Evolutionary conservation across 805 yeast species (phyloP), one percentile per base, ranked within the genome.

Genomic region (Starmerella vitae): DNA sequence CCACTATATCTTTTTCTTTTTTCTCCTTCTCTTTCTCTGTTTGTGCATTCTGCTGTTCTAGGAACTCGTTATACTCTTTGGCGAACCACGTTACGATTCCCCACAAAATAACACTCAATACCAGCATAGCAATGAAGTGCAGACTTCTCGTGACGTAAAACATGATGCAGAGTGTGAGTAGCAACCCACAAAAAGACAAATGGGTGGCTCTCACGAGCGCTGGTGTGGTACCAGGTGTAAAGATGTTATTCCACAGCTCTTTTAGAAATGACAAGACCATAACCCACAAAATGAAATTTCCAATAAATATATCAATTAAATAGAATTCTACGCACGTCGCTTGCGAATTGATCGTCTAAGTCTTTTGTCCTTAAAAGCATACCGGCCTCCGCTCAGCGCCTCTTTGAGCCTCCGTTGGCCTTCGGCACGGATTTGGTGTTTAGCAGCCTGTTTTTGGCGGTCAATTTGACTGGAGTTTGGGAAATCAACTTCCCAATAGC

Each of bases 211-310:
- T 66, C n/a, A 85, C 67, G 37, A 91, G 67, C 1, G 93, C 84
- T 1, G 96, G 95, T 1, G 91, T 72, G 1, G 94, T 74, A 1
- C 98, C 98, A 5, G 97, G 96, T 14, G 83, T 76, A 60, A 88
- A 82, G 20, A 91, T 73, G 12, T 94, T 81, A 40, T 80, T 77
- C 96, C 96, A 86, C 32, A 88, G 67, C 20, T 80, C 93, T 20
- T 60, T 63, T 27, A 79, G 42, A 54, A 64, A 63, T 3, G 34
- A 35, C 1, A 39, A 20, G 27, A 45, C 36, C 37, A 26, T 30
- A 13, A 10, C 12, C 7, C n/a, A n/a, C n/a, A n/a, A n/a, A n/a
- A n/a, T n/a, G n/a, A n/a, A n/a, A n/a, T n/a, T n/a, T n/a, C n/a
- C n/a, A n/a, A n/a, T n/a, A n/a, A 24, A 24, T 24, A 24, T 24